These are phyloP conservation scores for Tympanopsis confertula DNA, from an alignment of 2,329 filamentous ascomycete species.

Conservation along the genomic window DNA sequence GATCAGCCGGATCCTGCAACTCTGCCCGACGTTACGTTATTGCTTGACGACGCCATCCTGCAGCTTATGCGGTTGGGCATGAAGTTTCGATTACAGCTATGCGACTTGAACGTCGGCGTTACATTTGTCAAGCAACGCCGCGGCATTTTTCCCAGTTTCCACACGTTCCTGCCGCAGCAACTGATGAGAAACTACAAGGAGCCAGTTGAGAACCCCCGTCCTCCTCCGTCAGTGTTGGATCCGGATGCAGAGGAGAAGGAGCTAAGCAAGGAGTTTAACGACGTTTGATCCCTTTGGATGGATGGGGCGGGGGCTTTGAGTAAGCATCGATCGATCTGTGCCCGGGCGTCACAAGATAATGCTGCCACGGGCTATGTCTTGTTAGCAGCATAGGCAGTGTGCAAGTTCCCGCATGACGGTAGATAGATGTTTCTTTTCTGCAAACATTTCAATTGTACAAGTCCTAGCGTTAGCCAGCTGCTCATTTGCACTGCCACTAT, in stretches of 20 bases:
- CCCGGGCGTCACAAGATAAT: too few species aligned
- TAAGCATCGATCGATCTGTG: too few species aligned
- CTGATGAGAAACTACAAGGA: conserved; percentile 57
- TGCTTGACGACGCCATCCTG: conserved; percentile 54
- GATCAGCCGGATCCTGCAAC: conserved; percentile 14
- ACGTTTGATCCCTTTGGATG: background rate
- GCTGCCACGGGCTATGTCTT: too few species aligned
- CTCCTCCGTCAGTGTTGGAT: conserved; percentile 30
- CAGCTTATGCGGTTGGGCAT: conserved; percentile 40
- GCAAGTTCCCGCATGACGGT: too few species aligned
- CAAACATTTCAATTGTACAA: too few species aligned
- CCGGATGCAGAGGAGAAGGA: conserved; percentile 8
- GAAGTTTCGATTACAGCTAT: conserved; percentile 38
- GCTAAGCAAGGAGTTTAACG: too few species aligned
- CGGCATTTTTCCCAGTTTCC: conserved; percentile 47
- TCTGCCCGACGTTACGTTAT: conserved; percentile 31
- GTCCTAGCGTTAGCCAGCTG: too few species aligned
- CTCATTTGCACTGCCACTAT: too few species aligned
- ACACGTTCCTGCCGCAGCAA: conserved; percentile 55
- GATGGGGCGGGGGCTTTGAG: too few species aligned
- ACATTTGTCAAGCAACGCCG: conserved; percentile 50
- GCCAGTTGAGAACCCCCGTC: conserved; percentile 31
- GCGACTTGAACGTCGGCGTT: conserved; percentile 45
- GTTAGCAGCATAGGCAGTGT: too few species aligned
- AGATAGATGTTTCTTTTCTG: too few species aligned